Evolutionary conservation across 148 eudicot species (phyloP).

Genomic region (Silene latifolia): DNA sequence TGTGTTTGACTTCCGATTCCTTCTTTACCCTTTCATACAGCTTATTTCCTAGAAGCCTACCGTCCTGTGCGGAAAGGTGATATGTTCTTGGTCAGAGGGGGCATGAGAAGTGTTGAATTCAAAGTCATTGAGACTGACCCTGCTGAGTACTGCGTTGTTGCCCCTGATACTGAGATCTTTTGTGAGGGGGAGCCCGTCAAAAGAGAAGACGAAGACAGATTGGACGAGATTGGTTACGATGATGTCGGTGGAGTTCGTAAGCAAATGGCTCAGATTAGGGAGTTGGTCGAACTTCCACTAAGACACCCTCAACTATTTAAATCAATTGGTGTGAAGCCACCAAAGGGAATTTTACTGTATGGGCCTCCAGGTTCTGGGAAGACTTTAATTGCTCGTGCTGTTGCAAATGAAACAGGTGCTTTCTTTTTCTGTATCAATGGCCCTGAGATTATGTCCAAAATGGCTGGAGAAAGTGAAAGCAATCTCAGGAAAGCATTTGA

Average conservation of each 20-base stretch:
- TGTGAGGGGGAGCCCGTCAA: conserved; percentile 85
- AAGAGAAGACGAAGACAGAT: conserved; percentile 77
- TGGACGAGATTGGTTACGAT: conserved; percentile 87
- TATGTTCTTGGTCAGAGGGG: conserved; percentile 79
- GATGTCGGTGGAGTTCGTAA: conserved; percentile 92
- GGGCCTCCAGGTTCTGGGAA: conserved; percentile 95
- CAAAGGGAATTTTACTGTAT: conserved; percentile 78
- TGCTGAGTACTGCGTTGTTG: conserved; percentile 79
- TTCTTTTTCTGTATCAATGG: conserved; percentile 91
- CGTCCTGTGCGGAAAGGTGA: conserved; percentile 84
- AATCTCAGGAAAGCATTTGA: conserved; percentile 92
- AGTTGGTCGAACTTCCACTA: conserved; percentile 73
- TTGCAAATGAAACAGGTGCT: conserved; percentile 92
- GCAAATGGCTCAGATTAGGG: conserved; percentile 92
- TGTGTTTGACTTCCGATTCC: background rate
- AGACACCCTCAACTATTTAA: conserved; percentile 87
- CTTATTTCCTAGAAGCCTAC: conserved; percentile 78
- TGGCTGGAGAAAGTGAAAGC: conserved; percentile 96
- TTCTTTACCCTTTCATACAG: conserved; percentile 31
- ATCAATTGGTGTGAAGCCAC: conserved; percentile 89
- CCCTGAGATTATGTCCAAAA: conserved; percentile 86
- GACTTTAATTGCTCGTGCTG: conserved; percentile 84
- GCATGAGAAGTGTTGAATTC: conserved; percentile 84
- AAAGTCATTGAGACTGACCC: conserved; percentile 89
- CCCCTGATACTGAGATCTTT: conserved; percentile 86